Base-by-base conservation (phyloP, 2,329 filamentous ascomycete genomes). In the Davidsoniella neocaledoniae region DNA sequence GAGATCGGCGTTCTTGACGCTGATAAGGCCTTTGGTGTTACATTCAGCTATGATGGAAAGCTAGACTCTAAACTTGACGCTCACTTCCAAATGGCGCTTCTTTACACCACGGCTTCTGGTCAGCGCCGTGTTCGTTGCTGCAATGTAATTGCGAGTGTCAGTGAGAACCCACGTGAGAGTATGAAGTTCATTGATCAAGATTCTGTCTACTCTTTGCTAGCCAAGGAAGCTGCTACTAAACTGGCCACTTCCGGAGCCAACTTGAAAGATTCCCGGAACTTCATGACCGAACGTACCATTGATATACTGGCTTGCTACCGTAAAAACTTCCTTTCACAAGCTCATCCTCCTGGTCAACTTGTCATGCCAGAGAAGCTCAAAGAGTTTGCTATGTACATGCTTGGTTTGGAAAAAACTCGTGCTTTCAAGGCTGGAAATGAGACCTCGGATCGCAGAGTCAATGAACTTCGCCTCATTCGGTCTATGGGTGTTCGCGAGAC, bases 151-250 rank as follows among this genome's bases (percentile, higher is more conserved):
- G 90, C 91, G 2, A 90, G 85, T 52, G 86, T 96, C 38, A 93
- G 82, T 55, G 86, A 95, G 56, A 81, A 79, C 50, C 80, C 86
- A 10, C 77, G 84, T 54, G 87, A 94, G 54, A 76, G 74, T 58
- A 86, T 96, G 77, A 91, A 88, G 60, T 91, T 87, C 61, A 81
- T 96, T 39, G 91, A 98, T 61, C 90, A 98, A 63, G 91, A 98
- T 63, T 88, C 91, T 5, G 86, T 98, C 21, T 76, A 90, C 52
- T 77, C 78, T 37, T 77, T 96, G 51, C 77, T 98, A 52, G 87
- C 90, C 43, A 96, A 96, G 68, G 90, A 98, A 64, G 86, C 88
- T 38, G 84, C 86, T 39, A 81, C 84, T n/a, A 87, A 86, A 63
- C 80, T 94, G 57, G 71, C 80, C 5, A 72, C 71, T 9, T 74